Base-by-base conservation (phyloP, 225 moss, liverwort and hornwort species). In the Lunularia cruciata region DNA sequence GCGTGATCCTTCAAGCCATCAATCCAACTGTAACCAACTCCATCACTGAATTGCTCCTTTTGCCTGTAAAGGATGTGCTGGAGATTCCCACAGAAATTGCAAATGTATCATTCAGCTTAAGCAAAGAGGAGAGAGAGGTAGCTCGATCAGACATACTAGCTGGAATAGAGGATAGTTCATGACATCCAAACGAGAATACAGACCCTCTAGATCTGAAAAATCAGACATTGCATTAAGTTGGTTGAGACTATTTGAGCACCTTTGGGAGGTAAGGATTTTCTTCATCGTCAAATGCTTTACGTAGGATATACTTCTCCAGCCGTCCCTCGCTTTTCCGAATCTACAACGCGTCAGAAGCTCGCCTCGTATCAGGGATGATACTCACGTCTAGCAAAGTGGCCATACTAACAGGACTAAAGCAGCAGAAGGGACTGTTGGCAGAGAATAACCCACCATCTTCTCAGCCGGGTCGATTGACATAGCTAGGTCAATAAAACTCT, bases 21-120 rank as follows among this genome's bases (percentile, higher is more conserved):
- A 42, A 91, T 91, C 90, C 90, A 91, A 62, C 90, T 83, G 77
- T 91, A 91, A 47, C 90, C 90, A 51, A 91, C 90, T 63, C 90
- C 90, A 19, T 91, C 90, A 70, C 90, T 91, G 77, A 91, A 91
- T 69, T 91, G 90, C 81, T 91, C 90, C 65, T 91, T 91, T 33
- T 91, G 90, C 71, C 90, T 84, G 76, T 91, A 88, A 72, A 91
- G 79, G 65, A 91, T 91, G 47, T 88, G 90, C 88, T 88, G 84
- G 74, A 67, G 48, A 15, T 27, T 6, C 33, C 47, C 48, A 39
- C 30, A 37, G 3, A 62, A 25, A 37, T 3, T n/a, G n/a, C n/a
- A n/a, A n/a, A n/a, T n/a, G n/a, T n/a, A n/a, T n/a, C n/a, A n/a
- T n/a, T n/a, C n/a, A n/a, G n/a, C n/a, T n/a, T n/a, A n/a, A n/a